phyloP scores from a whole-genome alignment of 2,329 filamentous ascomycete genomes.

The Domatiomyces catenatus region DNA sequence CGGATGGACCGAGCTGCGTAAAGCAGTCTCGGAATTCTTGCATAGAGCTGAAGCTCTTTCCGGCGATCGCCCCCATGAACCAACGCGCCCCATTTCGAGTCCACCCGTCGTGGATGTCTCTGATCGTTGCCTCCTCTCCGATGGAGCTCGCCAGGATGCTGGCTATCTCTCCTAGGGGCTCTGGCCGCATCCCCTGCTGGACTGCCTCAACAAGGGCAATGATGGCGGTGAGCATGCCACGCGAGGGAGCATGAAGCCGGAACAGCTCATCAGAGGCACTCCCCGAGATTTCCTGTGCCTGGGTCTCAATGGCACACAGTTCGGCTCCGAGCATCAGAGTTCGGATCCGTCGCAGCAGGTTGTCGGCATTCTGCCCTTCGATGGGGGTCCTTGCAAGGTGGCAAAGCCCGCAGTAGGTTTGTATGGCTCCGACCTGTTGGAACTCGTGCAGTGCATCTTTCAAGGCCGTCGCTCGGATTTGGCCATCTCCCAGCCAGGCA shows the following conservation, averaged over 20 bases:
- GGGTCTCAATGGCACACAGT: not conserved
- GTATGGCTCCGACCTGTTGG: not conserved
- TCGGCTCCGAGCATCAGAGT: not conserved
- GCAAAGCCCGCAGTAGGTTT: not conserved
- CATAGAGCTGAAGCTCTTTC: not conserved
- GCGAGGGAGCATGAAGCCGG: not conserved
- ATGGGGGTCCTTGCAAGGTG: not conserved
- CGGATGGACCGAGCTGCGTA: not conserved
- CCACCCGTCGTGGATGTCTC: not conserved
- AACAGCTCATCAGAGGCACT: not conserved
- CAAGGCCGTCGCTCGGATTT: not conserved
- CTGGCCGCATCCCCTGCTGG: not conserved
- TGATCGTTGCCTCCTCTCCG: not conserved
- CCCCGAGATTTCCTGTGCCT: not conserved
- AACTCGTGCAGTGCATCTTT: not conserved
- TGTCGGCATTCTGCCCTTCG: not conserved
- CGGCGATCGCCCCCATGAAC: not conserved
- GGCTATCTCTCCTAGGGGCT: not conserved
- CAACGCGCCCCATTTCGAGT: not conserved
- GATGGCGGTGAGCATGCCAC: not conserved
- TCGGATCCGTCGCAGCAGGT: not conserved
- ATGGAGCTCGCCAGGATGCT: not conserved
- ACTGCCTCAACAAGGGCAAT: not conserved
- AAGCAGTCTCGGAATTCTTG: not conserved
- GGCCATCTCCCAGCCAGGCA: not conserved